Conservation (phyloP, 2,329 filamentous ascomycete species). For the Tricladium varicosporioides region DNA sequence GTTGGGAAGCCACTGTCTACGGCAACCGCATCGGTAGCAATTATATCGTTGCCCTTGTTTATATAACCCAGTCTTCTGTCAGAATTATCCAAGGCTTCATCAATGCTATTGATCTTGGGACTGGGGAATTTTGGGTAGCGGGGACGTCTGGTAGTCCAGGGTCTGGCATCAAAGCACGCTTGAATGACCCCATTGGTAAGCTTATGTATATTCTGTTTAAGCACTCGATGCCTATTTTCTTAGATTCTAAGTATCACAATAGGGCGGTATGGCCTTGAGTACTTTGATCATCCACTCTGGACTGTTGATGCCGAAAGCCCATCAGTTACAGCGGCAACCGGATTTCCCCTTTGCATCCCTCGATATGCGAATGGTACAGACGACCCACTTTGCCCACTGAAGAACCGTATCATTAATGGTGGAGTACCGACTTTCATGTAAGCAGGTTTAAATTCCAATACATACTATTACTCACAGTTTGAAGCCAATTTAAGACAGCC, state of each 20-base stretch:
- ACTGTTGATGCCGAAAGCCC: conserved; percentile 48
- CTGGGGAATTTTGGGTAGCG: conserved; percentile 19
- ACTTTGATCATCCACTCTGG: conserved; percentile 40
- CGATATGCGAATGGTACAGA: conserved; percentile 33
- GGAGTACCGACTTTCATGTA: conserved; percentile 12
- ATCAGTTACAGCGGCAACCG: conserved; percentile 46
- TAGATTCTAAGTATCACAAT: conserved; percentile 14
- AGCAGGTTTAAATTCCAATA: neutral
- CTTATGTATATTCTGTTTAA: too few species aligned
- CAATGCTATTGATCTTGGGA: conserved; percentile 18
- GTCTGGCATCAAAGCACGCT: conserved; percentile 16
- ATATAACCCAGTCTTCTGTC: conserved; percentile 20
- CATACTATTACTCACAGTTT: neutral
- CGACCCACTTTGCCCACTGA: conserved; percentile 37
- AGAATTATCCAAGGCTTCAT: conserved; percentile 23
- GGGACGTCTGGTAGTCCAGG: conserved; percentile 4
- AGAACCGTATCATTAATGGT: conserved; percentile 32
- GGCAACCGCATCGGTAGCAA: conserved; percentile 16
- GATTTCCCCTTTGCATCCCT: conserved; percentile 53
- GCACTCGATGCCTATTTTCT: too few species aligned
- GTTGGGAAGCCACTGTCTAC: conserved; percentile 19
- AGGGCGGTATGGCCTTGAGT: conserved; percentile 41
- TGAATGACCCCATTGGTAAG: conserved; percentile 40
- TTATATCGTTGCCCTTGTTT: conserved; percentile 22
- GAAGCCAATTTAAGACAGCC: conserved; percentile 14